Base-by-base conservation (phyloP, 345 rosid genomes). In the Hibiscus tridactylites region DNA sequence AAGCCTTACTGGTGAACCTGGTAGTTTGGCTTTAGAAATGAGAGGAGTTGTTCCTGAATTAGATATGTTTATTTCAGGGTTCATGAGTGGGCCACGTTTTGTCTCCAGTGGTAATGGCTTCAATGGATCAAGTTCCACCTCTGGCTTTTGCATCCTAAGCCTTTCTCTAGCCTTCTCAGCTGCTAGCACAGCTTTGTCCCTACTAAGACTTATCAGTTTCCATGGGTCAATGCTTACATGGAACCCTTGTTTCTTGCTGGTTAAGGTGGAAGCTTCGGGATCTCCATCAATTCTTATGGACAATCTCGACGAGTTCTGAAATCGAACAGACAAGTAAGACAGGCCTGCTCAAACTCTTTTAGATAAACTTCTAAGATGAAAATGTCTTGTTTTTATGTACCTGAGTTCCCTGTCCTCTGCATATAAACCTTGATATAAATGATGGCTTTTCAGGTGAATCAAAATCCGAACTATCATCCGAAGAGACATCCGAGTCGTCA, bases 151-250 rank as follows among this genome's bases (percentile, higher is more conserved):
- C 57, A 82, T 90, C 85, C 81, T 68, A 28, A 92, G 86, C 83
- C 89, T 84, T 78, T 88, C 97, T 76, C 78, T 88, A 61, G 99
- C 97, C 81, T 81, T 95, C 74, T 95, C 99, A 17, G 99, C 99
- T 57, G 97, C 97, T 71, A 83, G 78, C 61, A 95, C 73, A 75
- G 97, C 96, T 81, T 88, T 92, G 75, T 95, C 97, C 75, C 87
- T 87, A 81, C 97, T 95, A 68, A 92, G 49, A 31, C 82, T 87
- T 47, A 95, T 84, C 75, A 92, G 85, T 57, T 85, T 89, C 97
- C 97, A 92, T 5, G 99, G 99, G 62, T 90, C 80, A 75, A 92
- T 92, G 80, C 94, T 86, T 19, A 85, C 94, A 56, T 71, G 91
- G 76, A 90, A 87, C 31, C 94, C 88, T 7, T 80, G 86, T 82